Percentiles rank a stretch among this genome's conserved stretches.
These are phyloP conservation scores for Raffaelea albimanens DNA, from an alignment of 2,329 filamentous ascomycete species.

Conservation along the genomic window DNA sequence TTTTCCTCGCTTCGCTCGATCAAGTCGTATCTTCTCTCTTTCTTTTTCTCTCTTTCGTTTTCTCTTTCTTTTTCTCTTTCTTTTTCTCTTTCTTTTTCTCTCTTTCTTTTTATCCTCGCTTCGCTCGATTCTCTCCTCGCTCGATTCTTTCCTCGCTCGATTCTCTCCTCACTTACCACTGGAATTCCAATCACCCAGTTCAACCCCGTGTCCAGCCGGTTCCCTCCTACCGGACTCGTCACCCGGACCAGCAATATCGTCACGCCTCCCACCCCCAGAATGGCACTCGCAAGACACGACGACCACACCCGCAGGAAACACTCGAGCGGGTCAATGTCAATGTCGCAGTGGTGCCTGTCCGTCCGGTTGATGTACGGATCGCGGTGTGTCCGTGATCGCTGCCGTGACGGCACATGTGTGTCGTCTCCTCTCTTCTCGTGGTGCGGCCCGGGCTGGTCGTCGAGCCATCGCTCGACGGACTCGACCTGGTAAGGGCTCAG, in stretches of 20 bases:
- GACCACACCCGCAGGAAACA: conserved; percentile 9
- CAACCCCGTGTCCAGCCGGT: conserved; percentile 6
- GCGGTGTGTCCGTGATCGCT: not conserved
- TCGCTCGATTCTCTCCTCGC: too few relatives aligned
- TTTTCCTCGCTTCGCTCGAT: too few relatives aligned
- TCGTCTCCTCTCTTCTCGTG: not conserved
- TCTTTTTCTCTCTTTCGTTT: not conserved
- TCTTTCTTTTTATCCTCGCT: too few relatives aligned
- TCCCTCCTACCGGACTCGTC: conserved; percentile 2
- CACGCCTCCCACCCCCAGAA: conserved; percentile 6
- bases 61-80: not conserved
- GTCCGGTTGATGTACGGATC: not conserved
- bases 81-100: not conserved
- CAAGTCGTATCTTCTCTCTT: not conserved
- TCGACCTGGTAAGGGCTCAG: conserved; percentile 3
- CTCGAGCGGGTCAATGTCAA: conserved; percentile 1
- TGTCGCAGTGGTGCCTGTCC: not conserved
- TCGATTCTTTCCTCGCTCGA: too few relatives aligned
- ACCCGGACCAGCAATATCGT: conserved; percentile 4
- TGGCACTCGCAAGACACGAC: conserved; percentile 5
- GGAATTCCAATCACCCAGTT: conserved; percentile 10
- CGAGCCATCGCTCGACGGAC: conserved; percentile 9
- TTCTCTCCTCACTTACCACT: conserved; percentile 3
- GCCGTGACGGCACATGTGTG: not conserved
- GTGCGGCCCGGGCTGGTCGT: not conserved